Evolutionary conservation across 495 filamentous ascomycete species (phyloP), one percentile per base, ranked within the genome.

Genomic region (Trichoderma orchidacearum): DNA sequence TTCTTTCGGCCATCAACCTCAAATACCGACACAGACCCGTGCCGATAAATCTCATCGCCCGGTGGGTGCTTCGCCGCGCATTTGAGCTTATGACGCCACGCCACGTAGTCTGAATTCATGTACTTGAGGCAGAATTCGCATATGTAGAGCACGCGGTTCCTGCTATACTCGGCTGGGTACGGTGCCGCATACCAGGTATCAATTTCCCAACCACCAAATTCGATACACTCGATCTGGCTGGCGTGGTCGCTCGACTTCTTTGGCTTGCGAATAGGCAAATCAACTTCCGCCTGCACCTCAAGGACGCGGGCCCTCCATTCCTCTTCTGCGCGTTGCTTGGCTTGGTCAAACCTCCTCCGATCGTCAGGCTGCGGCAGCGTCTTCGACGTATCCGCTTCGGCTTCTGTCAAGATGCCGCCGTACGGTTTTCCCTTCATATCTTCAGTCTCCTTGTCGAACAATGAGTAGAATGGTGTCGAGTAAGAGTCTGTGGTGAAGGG

Each of bases 111-210:
- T 11, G 92, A 96, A 66, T 91, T 95, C 91, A 98, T 96, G 73
- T 98, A 98, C 68, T 97, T 97, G 50, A 98, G 75, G 66, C 93
- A 98, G 68, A 96, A 98, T 67, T 98, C 94, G 75, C 93, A 98
- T 60, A 98, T 96, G 70, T 95, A 96, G 15, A 98, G 83, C 18
- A 95, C 85, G 31, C 85, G 84, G 64, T 97, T 96, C 61, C 89
- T 84, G 63, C 90, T 96, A 72, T 97, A 98, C 69, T 98, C 93
- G 68, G 96, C 93, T 0, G 93, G 93, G 64, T 98, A 98, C 18
- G 93, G 93, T 27, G 93, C 92, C n/a, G 94, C 90, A 70, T 98
- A 96, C 93, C 93, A 97, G 23, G 91, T 97, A 69, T 98, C 94
- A 62, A 98, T 97, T 65, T 97, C 92, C 71, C 85, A 93, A 36